These are phyloP conservation scores for Maudiozyma barnettii DNA, from an alignment of 805 yeast genomes.

Conservation along the genomic window DNA sequence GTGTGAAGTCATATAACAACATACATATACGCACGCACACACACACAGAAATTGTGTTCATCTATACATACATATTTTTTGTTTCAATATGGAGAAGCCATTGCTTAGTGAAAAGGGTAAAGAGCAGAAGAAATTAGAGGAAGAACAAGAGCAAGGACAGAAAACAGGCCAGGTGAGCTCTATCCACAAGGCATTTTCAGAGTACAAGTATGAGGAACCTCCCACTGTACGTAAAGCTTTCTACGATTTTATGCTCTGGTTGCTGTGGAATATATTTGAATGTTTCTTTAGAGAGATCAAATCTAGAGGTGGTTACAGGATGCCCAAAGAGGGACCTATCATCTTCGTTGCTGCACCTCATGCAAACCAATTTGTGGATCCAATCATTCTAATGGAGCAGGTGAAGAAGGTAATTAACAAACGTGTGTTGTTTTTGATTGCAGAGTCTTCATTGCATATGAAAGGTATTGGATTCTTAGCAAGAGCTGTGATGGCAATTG, in stretches of 20 bases:
- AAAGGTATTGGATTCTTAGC: conserved; percentile 68
- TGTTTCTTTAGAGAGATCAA: conserved; percentile 83
- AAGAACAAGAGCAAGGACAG: neutral
- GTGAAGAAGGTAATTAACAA: conserved; percentile 40
- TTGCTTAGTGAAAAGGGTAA: neutral
- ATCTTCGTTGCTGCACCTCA: conserved; percentile 96
- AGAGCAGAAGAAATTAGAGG: neutral
- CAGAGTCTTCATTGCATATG: conserved; percentile 63
- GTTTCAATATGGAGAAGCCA: neutral
- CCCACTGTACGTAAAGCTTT: conserved; percentile 31
- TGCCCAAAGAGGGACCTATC: conserved; percentile 68
- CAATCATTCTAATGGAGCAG: conserved; percentile 60
- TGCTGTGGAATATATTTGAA: conserved; percentile 40
- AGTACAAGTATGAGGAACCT: conserved; percentile 31
- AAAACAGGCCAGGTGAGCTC: neutral
- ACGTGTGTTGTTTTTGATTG: conserved; percentile 61
- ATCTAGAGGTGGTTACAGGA: conserved; percentile 74
- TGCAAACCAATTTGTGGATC: conserved; percentile 83
- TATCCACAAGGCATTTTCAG: conserved; percentile 1
- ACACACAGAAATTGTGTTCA: no score
- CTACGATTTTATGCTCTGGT: conserved; percentile 46
- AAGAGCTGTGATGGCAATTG: conserved; percentile 69
- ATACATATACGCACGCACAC: no score
- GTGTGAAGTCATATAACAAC: no score
- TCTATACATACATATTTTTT: neutral